A percentile compares a stretch with the other conserved stretches of the same genome.
Evolutionary conservation across 139 green algal species (phyloP).

Genomic region (Ostreobium quekettii): DNA sequence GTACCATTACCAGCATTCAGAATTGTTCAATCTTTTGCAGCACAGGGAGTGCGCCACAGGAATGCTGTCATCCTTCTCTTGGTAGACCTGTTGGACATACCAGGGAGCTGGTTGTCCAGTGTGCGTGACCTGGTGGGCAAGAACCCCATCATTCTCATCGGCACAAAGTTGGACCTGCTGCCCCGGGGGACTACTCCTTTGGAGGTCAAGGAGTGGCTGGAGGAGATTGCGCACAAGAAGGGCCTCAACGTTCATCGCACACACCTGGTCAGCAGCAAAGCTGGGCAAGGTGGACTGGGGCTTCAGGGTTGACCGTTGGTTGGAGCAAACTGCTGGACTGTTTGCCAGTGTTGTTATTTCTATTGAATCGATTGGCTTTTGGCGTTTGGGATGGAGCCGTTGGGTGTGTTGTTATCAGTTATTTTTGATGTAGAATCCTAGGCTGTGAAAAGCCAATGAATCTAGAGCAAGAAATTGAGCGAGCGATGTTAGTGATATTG

Average conservation of each 20-base stretch:
- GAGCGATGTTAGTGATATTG: no score
- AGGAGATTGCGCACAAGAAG: slow-evolving; percentile 41
- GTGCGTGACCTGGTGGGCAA: slow-evolving; percentile 78
- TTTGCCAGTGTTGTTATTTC: no score
- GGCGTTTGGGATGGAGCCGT: no score
- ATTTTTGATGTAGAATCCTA: no score
- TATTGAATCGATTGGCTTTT: no score
- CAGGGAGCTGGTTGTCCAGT: slow-evolving; percentile 55
- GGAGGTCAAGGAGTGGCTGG: slow-evolving; percentile 67
- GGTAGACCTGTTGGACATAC: slow-evolving; percentile 82
- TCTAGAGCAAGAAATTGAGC: no score
- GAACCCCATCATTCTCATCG: slow-evolving; percentile 90
- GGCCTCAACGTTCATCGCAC: slow-evolving; percentile 50
- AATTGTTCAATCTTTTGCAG: not conserved
- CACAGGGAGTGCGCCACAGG: slow-evolving; percentile 39
- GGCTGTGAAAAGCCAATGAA: no score
- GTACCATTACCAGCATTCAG: not conserved
- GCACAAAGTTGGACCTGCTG: slow-evolving; percentile 91
- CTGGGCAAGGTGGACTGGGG: slow-evolving; percentile 33
- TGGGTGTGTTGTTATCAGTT: no score
- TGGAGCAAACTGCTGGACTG: no score
- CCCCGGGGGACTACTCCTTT: slow-evolving; percentile 41
- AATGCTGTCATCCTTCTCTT: slow-evolving; percentile 68
- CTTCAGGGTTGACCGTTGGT: no score
- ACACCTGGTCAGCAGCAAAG: slow-evolving; percentile 65